Base-by-base conservation (phyloP, 768 basidiomycete genomes). In the Mycena kentingensis region DNA sequence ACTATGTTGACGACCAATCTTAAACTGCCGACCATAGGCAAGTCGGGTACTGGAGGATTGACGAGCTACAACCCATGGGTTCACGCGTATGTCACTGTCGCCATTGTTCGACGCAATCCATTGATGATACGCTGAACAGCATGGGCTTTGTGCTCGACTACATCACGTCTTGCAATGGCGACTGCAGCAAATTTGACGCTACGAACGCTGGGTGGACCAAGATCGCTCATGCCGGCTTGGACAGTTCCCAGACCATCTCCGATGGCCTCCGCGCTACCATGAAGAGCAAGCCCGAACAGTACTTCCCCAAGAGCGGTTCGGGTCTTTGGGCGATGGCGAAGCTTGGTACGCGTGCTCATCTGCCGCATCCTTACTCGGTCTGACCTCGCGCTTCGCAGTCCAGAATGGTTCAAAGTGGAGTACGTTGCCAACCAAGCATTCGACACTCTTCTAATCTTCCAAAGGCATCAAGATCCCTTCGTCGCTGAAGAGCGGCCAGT, bases 271-370 rank as follows among this genome's bases (percentile, higher is more conserved):
- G 63, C 2, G 28, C 31, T 6, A 62, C 63, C 18, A 65, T 66
- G 65, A 49, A 55, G 34, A 41, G 28, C 36, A 58, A 66, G 45
- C 63, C 63, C 3, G 65, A 65, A 29, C 26, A 22, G 26, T 65
- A 64, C 25, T 55, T 50, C 35, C 63, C 63, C 12, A 56, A 48
- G 13, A 60, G 52, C 26, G 61, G 59, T n/a, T 31, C 49, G 1
- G 63, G 61, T 13, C 51, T 65, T 22, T 65, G 63, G 63, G 63
- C 55, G n/a, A 63, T 65, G 62, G 63, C 63, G 21, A 61, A 61
- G 42, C 34, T 65, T 11, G 59, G 54, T 55, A 26, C 4, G 41
- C 42, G 7, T 19, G 34, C 11, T 39, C 21, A 15, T 39, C n/a
- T 41, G 25, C 24, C 16, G 18, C 15, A 6, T 21, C 36, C 16